phyloP scores from a whole-genome alignment of 179 eudicot genomes.

The Patellifolia procumbens region DNA sequence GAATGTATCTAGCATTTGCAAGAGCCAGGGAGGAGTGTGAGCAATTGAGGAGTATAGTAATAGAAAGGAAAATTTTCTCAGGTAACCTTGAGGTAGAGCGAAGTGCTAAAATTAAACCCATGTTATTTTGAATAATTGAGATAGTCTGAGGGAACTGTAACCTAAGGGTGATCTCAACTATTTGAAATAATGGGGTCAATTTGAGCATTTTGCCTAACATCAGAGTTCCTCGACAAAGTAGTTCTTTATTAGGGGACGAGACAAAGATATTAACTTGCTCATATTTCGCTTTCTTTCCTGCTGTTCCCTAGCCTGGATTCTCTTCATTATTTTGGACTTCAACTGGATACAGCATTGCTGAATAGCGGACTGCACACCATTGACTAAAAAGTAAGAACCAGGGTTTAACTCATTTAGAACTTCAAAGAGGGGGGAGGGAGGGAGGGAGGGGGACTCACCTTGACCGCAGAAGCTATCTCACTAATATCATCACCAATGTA shows the following conservation, averaged over 20 bases:
- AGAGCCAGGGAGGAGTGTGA: constrained; percentile 6
- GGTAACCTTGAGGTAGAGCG: too few species aligned
- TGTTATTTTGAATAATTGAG: too few species aligned
- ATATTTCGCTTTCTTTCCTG: constrained; percentile 94
- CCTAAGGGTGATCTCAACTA: too few species aligned
- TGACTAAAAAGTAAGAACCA: constrained; percentile 9
- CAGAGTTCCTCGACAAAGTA: neutral
- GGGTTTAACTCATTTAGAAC: neutral
- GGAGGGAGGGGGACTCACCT: constrained; percentile 45
- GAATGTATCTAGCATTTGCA: constrained; percentile 66
- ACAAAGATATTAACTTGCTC: constrained; percentile 60
- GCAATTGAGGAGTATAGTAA: neutral
- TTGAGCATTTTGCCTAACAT: too few species aligned
- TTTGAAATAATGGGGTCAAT: too few species aligned
- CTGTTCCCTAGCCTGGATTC: constrained; percentile 95
- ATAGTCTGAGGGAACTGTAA: too few species aligned
- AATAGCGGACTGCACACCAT: constrained; percentile 73
- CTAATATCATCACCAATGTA: constrained; percentile 98
- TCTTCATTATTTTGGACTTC: constrained; percentile 85
- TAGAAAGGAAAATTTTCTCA: neutral
- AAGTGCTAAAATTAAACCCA: too few species aligned
- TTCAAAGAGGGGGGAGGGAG: too few species aligned
- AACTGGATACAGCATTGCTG: constrained; percentile 92
- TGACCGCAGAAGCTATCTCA: constrained; percentile 92
- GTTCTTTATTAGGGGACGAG: neutral